Percentiles rank a stretch among this genome's conserved stretches.
These are phyloP conservation scores for Epichloe elymi DNA, from an alignment of 2,329 filamentous ascomycete species.

Conservation along the genomic window DNA sequence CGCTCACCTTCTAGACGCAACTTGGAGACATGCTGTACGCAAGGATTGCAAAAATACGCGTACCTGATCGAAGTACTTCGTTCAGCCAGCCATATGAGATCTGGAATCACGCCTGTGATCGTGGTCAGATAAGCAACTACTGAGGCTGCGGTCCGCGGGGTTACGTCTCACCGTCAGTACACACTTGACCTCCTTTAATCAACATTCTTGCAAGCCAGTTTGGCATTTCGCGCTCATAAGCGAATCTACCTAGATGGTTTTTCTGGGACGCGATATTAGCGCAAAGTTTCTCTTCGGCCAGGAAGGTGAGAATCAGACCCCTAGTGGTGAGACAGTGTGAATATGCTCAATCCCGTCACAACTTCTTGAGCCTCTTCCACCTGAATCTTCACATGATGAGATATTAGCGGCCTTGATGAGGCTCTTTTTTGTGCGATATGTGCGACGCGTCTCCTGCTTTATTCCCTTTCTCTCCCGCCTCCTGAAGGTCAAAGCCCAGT, in stretches of 20 bases:
- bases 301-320: not conserved
- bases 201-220: slow-evolving; percentile 4
- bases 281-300: not conserved
- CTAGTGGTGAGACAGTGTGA: not conserved
- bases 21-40: slow-evolving; percentile 70
- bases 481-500: not conserved
- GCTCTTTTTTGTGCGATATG: not conserved
- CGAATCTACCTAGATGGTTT: slow-evolving; percentile 4
- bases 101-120: slow-evolving; percentile 42
- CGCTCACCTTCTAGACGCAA: slow-evolving; percentile 53
- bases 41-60: slow-evolving; percentile 68
- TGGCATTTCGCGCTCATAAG: slow-evolving; percentile 6
- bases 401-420: not conserved
- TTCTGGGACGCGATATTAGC: slow-evolving; percentile 5
- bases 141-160: not conserved
- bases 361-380: not conserved
- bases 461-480: not conserved
- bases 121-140: not conserved
- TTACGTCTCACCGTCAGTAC: slow-evolving; percentile 4
- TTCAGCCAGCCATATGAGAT: slow-evolving; percentile 49
- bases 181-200: slow-evolving; percentile 2
- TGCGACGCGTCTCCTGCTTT: not conserved
- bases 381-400: not conserved
- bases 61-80: slow-evolving; percentile 48
- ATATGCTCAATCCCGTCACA: not conserved